phyloP scores from a whole-genome alignment of 2,329 filamentous ascomycete species.

The Fusarium chaquense region DNA sequence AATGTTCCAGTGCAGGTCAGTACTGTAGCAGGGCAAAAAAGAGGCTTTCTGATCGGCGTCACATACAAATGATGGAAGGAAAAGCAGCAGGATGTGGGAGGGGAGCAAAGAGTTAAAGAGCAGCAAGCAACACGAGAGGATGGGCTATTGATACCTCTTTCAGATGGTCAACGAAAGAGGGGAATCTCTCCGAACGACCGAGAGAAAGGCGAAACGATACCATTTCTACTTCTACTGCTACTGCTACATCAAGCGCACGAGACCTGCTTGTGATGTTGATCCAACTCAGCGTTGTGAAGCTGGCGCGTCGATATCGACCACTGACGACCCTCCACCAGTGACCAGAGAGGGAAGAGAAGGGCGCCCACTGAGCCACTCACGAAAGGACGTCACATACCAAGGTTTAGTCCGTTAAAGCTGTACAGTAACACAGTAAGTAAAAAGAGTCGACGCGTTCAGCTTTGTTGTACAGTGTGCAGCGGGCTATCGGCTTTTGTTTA shows the following conservation, averaged over 20 bases:
- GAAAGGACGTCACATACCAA: slow-evolving; percentile 42
- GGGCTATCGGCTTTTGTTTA: slow-evolving; percentile 13
- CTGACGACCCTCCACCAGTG: slow-evolving; percentile 50
- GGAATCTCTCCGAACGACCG: slow-evolving; percentile 35
- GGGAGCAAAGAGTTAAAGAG: slow-evolving; percentile 33
- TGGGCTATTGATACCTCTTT: slow-evolving; percentile 33
- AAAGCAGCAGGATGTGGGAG: slow-evolving; percentile 31
- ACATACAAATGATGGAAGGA: slow-evolving; percentile 26
- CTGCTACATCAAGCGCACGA: slow-evolving; percentile 38
- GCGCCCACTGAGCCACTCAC: slow-evolving; percentile 42
- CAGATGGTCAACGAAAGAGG: slow-evolving; percentile 19
- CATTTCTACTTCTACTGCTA: slow-evolving; percentile 7
- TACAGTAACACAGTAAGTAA: slow-evolving; percentile 22
- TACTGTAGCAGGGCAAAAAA: slow-evolving; percentile 17
- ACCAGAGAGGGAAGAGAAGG: slow-evolving; percentile 31
- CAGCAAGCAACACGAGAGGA: slow-evolving; percentile 21
- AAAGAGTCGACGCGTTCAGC: slow-evolving; percentile 21
- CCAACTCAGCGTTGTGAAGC: slow-evolving; percentile 34
- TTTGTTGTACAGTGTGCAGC: slow-evolving; percentile 6
- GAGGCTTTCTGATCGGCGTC: slow-evolving; percentile 37
- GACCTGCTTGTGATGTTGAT: slow-evolving; percentile 46
- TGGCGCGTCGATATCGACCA: slow-evolving; percentile 44
- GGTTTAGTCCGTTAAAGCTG: slow-evolving; percentile 38
- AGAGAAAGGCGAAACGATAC: slow-evolving; percentile 29
- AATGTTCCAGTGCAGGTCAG: slow-evolving; percentile 4